Conservation (phyloP, 2,329 filamentous ascomycete species). For the Rachicladosporium sp. region DNA sequence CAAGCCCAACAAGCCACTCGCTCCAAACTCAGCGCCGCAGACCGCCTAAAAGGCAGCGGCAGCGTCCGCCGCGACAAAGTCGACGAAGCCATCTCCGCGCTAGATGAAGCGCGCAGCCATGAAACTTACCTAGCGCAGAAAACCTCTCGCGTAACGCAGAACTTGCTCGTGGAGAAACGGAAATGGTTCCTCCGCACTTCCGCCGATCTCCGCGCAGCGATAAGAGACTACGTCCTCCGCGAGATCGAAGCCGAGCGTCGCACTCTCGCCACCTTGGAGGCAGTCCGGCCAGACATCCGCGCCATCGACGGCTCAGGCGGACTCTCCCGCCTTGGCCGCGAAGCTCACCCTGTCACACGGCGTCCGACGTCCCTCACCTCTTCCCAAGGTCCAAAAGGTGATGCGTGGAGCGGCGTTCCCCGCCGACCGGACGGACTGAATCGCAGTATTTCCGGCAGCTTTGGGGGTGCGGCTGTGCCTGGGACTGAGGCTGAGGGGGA, state of each 20-base stretch:
- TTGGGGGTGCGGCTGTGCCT: constrained; percentile 36
- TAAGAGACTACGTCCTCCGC: constrained; percentile 85
- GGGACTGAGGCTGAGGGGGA: constrained; percentile 43
- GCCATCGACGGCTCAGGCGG: constrained; percentile 86
- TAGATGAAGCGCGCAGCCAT: constrained; percentile 75
- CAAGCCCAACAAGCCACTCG: constrained; percentile 80
- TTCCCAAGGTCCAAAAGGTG: constrained; percentile 92
- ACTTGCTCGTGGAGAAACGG: constrained; percentile 76
- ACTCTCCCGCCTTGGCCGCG: constrained; percentile 76
- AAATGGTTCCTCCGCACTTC: constrained; percentile 84
- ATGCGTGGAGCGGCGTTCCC: constrained; percentile 92
- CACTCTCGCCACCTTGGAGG: constrained; percentile 81
- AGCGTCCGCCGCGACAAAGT: constrained; percentile 90
- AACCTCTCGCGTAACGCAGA: constrained; percentile 77
- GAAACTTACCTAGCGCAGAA: constrained; percentile 76
- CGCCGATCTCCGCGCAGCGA: constrained; percentile 66
- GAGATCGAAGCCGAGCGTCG: constrained; percentile 93
- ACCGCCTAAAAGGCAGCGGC: constrained; percentile 74
- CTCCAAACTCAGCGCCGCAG: constrained; percentile 71
- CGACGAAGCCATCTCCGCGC: constrained; percentile 83
- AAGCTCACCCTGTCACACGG: constrained; percentile 65
- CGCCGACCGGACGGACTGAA: constrained; percentile 66
- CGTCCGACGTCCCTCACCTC: constrained; percentile 67
- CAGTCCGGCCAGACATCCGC: constrained; percentile 81
- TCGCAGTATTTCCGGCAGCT: constrained; percentile 63